Percentiles rank a stretch among this genome's conserved stretches.
Conservation (phyloP, 2,329 filamentous ascomycete genomes). For the Helotiales sp. region DNA sequence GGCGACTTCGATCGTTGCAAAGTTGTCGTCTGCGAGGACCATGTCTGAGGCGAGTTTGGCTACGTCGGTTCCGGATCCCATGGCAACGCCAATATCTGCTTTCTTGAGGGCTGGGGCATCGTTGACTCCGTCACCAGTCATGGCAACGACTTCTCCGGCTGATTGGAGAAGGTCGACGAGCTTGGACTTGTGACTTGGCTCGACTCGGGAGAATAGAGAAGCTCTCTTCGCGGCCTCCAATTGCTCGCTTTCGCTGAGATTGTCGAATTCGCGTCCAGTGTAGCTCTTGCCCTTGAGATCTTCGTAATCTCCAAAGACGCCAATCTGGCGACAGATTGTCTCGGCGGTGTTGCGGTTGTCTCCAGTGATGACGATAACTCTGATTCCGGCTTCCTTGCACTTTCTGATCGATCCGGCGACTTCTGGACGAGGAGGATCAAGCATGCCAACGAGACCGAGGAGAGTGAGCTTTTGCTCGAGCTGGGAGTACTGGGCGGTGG, state of each 20-base stretch:
- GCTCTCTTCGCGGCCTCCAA: constrained; percentile 83
- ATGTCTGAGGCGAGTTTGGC: constrained; percentile 97
- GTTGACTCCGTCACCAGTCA: constrained; percentile 99
- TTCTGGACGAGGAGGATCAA: constrained; percentile 93
- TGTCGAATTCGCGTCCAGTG: constrained; percentile 94
- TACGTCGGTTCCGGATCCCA: constrained; percentile 97
- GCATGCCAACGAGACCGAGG: constrained; percentile 91
- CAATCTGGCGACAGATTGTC: constrained; percentile 96
- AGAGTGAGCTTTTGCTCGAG: constrained; percentile 95
- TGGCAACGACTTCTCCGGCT: constrained; percentile 91
- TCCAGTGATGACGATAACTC: constrained; percentile 96
- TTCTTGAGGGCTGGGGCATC: constrained; percentile 98
- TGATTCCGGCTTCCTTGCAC: constrained; percentile 91
- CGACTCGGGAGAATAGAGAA: constrained; percentile 93
- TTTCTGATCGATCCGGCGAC: constrained; percentile 84
- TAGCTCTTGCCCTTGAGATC: constrained; percentile 90
- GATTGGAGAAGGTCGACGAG: constrained; percentile 95
- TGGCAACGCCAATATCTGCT: constrained; percentile 97
- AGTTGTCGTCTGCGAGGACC: constrained; percentile 98
- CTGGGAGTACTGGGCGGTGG: constrained; percentile 80
- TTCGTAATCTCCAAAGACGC: constrained; percentile 83
- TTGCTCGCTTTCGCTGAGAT: constrained; percentile 77
- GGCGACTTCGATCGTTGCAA: constrained; percentile 93
- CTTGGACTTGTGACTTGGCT: constrained; percentile 96
- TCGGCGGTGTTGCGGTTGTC: constrained; percentile 98